Conservation (phyloP, 495 filamentous ascomycete genomes). For the Penicillium macrosclerotiorum region DNA sequence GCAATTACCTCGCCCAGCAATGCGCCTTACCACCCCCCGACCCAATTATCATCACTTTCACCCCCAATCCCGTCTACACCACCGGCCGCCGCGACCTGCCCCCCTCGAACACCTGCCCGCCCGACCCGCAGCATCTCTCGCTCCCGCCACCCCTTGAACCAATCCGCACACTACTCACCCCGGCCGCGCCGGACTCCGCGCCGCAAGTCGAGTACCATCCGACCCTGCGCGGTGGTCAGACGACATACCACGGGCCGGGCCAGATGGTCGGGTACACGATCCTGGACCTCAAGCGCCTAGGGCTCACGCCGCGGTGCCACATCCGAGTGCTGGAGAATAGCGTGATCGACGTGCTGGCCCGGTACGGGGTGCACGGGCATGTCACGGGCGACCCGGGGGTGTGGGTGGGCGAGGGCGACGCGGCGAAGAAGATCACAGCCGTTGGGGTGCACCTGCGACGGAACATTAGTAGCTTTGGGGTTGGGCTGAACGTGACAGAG, state of each 20-base stretch:
- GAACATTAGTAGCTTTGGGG: constrained; percentile 81
- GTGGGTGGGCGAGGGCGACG: constrained; percentile 54
- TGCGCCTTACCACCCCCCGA: constrained; percentile 49
- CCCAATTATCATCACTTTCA: constrained; percentile 78
- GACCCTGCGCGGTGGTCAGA: constrained; percentile 81
- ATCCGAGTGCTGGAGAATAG: constrained; percentile 72
- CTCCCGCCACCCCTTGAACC: constrained; percentile 41
- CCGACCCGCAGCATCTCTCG: constrained; percentile 28
- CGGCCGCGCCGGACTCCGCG: constrained; percentile 39
- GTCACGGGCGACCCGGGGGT: constrained; percentile 80
- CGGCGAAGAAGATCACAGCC: constrained; percentile 76
- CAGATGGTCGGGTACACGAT: constrained; percentile 90
- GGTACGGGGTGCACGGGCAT: constrained; percentile 54
- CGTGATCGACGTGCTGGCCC: constrained; percentile 61
- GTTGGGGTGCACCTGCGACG: constrained; percentile 85
- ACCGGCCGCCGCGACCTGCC: constrained; percentile 79
- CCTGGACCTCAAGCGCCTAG: constrained; percentile 64
- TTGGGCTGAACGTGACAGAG: constrained; percentile 78
- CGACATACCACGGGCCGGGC: constrained; percentile 93
- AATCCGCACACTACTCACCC: constrained; percentile 28
- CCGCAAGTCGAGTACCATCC: constrained; percentile 59
- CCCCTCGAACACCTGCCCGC: constrained; percentile 45
- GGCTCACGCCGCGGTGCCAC: constrained; percentile 60
- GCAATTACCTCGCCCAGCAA: constrained; percentile 6
- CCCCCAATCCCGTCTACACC: constrained; percentile 83